Conservation (phyloP, 257 asterid genomes). For the Buddleja alternifolia region DNA sequence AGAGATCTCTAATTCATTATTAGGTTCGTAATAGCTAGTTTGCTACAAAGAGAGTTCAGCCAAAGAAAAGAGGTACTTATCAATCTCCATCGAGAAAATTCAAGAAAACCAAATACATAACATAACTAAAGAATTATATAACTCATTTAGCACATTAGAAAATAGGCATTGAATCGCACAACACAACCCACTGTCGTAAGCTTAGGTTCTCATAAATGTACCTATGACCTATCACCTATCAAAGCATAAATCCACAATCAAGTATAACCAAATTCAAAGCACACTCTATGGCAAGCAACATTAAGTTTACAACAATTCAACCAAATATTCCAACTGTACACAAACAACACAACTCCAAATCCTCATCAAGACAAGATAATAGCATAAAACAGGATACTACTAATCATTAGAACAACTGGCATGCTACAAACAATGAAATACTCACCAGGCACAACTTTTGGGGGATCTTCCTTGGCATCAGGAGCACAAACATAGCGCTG, state of each 20-base stretch:
- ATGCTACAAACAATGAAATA: conserved; percentile 11
- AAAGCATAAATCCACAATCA: conserved; percentile 11
- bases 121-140: neutral
- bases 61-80: neutral
- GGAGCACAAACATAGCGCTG: conserved; percentile 76
- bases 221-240: too few species aligned
- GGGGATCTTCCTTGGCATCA: conserved; percentile 74
- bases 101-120: neutral
- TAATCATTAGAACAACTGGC: neutral
- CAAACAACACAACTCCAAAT: neutral
- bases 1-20: conserved; percentile 17
- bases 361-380: conserved; percentile 18
- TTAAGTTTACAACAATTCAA: neutral
- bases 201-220: neutral
- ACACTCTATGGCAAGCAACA: neutral
- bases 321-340: neutral
- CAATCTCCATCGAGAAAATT: conserved; percentile 18
- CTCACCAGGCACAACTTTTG: conserved; percentile 86
- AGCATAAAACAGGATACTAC: too few species aligned
- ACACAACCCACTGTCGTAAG: conserved; percentile 7
- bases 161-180: neutral
- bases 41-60: conserved; percentile 6
- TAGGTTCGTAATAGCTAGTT: conserved; percentile 6
- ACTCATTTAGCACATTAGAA: neutral
- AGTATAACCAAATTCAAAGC: conserved; percentile 22